phyloP scores from a whole-genome alignment of 2,329 filamentous ascomycete genomes.

The Epichloe amarillans region DNA sequence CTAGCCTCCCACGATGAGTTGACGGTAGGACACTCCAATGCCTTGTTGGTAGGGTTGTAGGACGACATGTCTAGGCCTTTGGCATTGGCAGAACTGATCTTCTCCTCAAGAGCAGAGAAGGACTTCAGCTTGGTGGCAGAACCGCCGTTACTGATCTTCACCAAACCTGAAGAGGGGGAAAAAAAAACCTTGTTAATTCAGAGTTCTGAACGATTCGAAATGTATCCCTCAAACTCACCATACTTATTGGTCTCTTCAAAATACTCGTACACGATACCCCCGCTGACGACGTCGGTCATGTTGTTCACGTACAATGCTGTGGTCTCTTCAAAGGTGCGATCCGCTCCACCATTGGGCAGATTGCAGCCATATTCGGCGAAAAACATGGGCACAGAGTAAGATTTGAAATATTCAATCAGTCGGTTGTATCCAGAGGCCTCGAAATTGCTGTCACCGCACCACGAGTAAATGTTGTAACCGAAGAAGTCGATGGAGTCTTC shows the following conservation, averaged over 20 bases:
- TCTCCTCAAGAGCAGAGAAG: slow-evolving; percentile 57
- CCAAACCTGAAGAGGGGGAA: slow-evolving; percentile 40
- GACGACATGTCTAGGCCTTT: slow-evolving; percentile 48
- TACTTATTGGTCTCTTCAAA: slow-evolving; percentile 85
- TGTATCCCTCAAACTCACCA: slow-evolving; percentile 33
- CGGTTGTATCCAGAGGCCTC: slow-evolving; percentile 63
- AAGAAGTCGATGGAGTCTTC: slow-evolving; percentile 77
- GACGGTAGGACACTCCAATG: slow-evolving; percentile 59
- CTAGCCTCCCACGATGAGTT: slow-evolving; percentile 50
- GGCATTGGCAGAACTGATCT: slow-evolving; percentile 56
- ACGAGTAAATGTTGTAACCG: slow-evolving; percentile 99
- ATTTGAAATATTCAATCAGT: slow-evolving; percentile 72
- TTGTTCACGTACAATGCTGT: slow-evolving; percentile 60
- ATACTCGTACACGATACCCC: slow-evolving; percentile 98
- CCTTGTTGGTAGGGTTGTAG: slow-evolving; percentile 65
- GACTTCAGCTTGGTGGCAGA: slow-evolving; percentile 56
- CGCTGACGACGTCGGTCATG: slow-evolving; percentile 83
- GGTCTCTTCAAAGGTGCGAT: slow-evolving; percentile 77
- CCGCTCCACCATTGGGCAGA: slow-evolving; percentile 43
- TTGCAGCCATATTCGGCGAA: slow-evolving; percentile 99
- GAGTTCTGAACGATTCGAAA: no score
- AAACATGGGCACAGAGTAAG: slow-evolving; percentile 90
- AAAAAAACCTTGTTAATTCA: no score
- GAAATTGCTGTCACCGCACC: slow-evolving; percentile 82
- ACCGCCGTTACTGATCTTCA: slow-evolving; percentile 39